These are phyloP conservation scores for Pythium monospermum DNA, from an alignment of 352 stramenopile genomes.

Conservation along the genomic window DNA sequence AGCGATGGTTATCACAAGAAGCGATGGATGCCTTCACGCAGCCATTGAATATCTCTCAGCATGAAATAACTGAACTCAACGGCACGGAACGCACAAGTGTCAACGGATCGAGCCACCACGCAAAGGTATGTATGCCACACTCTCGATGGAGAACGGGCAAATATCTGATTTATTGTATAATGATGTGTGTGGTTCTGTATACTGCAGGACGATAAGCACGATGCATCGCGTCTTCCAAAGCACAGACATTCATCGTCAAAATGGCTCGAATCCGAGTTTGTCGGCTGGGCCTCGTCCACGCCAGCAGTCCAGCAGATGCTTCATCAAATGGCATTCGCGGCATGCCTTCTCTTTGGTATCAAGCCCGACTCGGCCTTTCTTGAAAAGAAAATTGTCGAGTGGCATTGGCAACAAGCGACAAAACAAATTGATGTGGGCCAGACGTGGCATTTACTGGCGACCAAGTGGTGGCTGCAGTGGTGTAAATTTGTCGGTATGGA, in stretches of 20 bases:
- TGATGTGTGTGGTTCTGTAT: too few relatives aligned
- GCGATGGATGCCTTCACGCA: conserved; percentile 36
- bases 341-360: conserved; percentile 70
- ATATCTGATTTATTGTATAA: too few relatives aligned
- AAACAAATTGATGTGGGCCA: conserved; percentile 42
- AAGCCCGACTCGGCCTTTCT: conserved; percentile 61
- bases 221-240: not conserved
- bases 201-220: too few relatives aligned
- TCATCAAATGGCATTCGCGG: conserved; percentile 66
- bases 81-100: too few relatives aligned
- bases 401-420: conserved; percentile 61
- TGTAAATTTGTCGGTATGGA: conserved; percentile 70
- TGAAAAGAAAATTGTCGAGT: conserved; percentile 69
- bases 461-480: conserved; percentile 79
- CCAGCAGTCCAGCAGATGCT: conserved; percentile 47
- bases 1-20: conserved; percentile 27
- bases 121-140: too few relatives aligned
- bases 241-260: not conserved
- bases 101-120: too few relatives aligned
- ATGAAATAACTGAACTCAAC: too few relatives aligned
- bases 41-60: too few relatives aligned
- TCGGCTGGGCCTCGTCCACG: conserved; percentile 39
- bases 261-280: conserved; percentile 39
- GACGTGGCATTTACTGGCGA: conserved; percentile 71
- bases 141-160: too few relatives aligned